Conservation (phyloP, 768 basidiomycete species). For the Collybia sp. region DNA sequence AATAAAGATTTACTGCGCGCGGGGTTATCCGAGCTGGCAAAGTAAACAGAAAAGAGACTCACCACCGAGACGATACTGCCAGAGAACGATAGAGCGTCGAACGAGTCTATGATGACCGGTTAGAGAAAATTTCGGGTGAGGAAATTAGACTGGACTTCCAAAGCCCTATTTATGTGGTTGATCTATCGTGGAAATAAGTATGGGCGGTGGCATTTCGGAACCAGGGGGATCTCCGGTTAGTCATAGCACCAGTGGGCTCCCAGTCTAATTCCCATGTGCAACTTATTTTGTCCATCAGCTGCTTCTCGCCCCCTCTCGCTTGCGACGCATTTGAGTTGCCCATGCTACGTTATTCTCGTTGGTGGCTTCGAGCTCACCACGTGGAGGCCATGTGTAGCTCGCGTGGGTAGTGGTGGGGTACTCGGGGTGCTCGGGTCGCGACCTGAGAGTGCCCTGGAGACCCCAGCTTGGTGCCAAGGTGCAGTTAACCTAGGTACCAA, state of each 20-base stretch:
- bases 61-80: background rate
- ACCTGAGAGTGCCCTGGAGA: constrained; percentile 9
- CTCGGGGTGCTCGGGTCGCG: constrained; percentile 17
- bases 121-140: constrained; percentile 8
- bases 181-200: constrained; percentile 33
- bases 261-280: constrained; percentile 5
- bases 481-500: too few relatives aligned
- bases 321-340: background rate
- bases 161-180: constrained; percentile 29
- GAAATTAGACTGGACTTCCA: constrained; percentile 26
- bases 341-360: background rate
- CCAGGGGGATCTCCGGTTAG: constrained; percentile 34
- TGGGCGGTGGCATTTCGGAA: constrained; percentile 32
- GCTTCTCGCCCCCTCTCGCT: constrained; percentile 3
- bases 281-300: constrained; percentile 7
- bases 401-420: constrained; percentile 10
- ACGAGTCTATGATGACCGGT: constrained; percentile 1
- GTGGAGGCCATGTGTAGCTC: constrained; percentile 31
- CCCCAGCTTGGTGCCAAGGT: background rate
- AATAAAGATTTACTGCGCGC: background rate
- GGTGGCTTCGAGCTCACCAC: constrained; percentile 16
- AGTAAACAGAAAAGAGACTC: background rate
- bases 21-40: constrained; percentile 1
- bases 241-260: constrained; percentile 3
- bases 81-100: constrained; percentile 1